Evolutionary conservation across 768 basidiomycete genomes (phyloP).

Genomic region (Termitomyces bulborhizus): DNA sequence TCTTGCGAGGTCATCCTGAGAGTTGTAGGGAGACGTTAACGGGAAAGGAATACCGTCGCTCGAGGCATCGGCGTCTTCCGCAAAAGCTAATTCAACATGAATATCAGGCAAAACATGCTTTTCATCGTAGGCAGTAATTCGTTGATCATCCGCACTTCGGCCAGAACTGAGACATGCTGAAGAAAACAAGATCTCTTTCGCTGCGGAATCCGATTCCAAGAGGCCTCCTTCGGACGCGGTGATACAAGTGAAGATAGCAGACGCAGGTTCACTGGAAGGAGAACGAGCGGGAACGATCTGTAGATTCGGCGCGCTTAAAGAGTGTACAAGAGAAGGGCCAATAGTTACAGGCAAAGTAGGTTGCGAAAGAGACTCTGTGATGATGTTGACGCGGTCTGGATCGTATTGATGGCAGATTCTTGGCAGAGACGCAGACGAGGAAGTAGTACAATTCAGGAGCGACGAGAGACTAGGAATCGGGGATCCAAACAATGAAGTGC

Average conservation of each 20-base stretch:
- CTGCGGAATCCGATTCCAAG: background rate
- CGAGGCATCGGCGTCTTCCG: background rate
- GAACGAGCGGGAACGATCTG: background rate
- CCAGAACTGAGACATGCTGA: background rate
- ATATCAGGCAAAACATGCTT: slow-evolving; percentile 4
- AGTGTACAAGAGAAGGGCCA: background rate
- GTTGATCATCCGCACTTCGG: background rate
- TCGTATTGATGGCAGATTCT: background rate
- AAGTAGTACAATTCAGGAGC: slow-evolving; percentile 8
- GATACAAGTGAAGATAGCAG: background rate
- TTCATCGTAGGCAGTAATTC: background rate
- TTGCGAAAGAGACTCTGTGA: slow-evolving; percentile 8
- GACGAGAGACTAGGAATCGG: slow-evolving; percentile 13
- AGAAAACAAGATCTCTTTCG: background rate
- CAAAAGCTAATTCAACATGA: background rate
- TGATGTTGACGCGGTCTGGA: slow-evolving; percentile 1
- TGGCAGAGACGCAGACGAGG: slow-evolving; percentile 6
- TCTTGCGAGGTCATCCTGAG: slow-evolving; percentile 10
- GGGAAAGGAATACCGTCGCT: background rate
- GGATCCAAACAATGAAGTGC: slow-evolving; percentile 6
- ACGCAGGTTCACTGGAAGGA: background rate
- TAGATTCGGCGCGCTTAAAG: slow-evolving; percentile 7
- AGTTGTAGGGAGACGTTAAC: slow-evolving; percentile 1
- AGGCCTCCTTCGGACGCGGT: background rate
- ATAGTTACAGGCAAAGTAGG: background rate